Evolutionary conservation across 305 asterid genomes (phyloP), one percentile per base, ranked within the genome.

Genomic region (Fraxinus ornus): DNA sequence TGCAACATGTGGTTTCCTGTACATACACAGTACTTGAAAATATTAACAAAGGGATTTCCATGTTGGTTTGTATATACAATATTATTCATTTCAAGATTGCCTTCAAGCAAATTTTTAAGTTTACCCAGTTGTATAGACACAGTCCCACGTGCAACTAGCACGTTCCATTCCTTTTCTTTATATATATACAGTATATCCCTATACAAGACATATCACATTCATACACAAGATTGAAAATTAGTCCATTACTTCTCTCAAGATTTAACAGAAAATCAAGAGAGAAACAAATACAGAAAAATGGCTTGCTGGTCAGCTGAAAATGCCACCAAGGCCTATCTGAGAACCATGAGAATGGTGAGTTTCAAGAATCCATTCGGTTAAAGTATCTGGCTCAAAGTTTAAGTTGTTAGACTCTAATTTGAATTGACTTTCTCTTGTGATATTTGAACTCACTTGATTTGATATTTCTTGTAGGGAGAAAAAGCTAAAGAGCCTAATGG

Each of bases 271-370:
- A 79, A 35, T 70, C 80, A 79, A 35, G 72, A 37, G 39, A 19
- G 30, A 17, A 3, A 37, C 12, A 64, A 5, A 75, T 2, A 44
- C 49, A 52, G 36, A 87, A 83, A 75, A 78, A 93, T 91, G 98
- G 90, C 92, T 84, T 88, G 85, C 91, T 95, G 98, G 98, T 95
- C 98, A 77, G 97, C 98, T 75, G 98, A 95, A 89, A 95, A 95
- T 79, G 98, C 98, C 91, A 94, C 98, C 78, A 91, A 91, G 49
- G 98, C 98, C 6, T 95, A 90, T 83, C 93, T 95, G 76, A 91
- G 86, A 89, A 89, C 98, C 82, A 90, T 95, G 95, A 90, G 88
- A 88, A 89, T 94, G 95, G 97, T 91, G 79, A 92, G 93, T 80
- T 79, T 19, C 5, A 71, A 32, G 12, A 80, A 71, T 17, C 75